Base-by-base conservation (phyloP, 2,329 filamentous ascomycete genomes). In the Colletotrichum orbiculare region DNA sequence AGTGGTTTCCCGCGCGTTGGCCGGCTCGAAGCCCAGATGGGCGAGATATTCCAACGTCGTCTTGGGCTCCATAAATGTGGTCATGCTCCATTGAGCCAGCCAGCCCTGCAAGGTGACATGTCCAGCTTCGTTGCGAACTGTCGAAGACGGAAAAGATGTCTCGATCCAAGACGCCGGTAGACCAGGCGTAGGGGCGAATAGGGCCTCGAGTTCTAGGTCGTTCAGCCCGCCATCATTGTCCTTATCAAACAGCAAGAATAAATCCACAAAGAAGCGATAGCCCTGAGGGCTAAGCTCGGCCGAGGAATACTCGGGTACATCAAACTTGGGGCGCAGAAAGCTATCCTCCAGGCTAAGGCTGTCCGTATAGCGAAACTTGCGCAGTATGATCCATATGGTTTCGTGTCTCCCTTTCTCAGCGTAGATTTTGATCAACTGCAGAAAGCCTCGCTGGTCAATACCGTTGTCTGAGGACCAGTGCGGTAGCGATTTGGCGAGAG, bases 31-130 rank as follows among this genome's bases (percentile, higher is more conserved):
- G 1, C 96, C 96, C 2, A 99, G 89, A 74, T 97, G 97, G 3
- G 96, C 96, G 2, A 99, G 88, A 75, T 99, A 99, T 71, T 96
- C 94, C 4, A 99, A 85, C 0, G 96, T 98, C 0, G 93, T 97
- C 75, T 96, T 96, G 11, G 96, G 95, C 61, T 96, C 94, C 66
- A 96, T 89, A 72, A 98, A 99, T 0, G 96, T 99, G 0, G 96
- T 99, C 96, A 99, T 99, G 75, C 94, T 97, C 96, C 96, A 99
- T 73, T 99, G 96, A 4, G 96, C 96, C 42, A 99, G 87, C 96
- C 96, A 99, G 2, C 96, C 96, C 77, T 99, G 96, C 4, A 99
- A 83, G 1, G 96, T 99, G 67, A 99, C 94, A 75, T 98, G 89
- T 0, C 96, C 96, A 8, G 93, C 93, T 78, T 99, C 96, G 74